Percentiles rank a stretch among this genome's conserved stretches.
phyloP scores from a whole-genome alignment of 345 rosid species.

The Triadica sebifera region DNA sequence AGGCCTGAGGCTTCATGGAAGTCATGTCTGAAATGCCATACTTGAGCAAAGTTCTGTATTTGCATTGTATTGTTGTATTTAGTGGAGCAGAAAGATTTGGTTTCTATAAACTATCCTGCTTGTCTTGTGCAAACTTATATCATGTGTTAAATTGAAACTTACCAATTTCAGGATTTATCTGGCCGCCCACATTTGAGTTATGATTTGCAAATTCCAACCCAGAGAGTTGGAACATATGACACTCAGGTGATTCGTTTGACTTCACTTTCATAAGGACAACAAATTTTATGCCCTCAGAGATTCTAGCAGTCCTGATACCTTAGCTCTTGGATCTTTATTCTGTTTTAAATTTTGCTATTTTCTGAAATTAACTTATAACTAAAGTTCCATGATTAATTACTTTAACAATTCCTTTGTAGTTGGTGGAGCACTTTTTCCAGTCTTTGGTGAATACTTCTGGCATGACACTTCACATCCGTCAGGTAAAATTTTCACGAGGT shows the following conservation, averaged over 20 bases:
- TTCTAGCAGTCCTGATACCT: not conserved
- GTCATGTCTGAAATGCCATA: not conserved
- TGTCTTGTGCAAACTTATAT: not conserved
- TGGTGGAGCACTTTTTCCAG: slow-evolving; percentile 94
- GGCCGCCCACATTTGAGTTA: slow-evolving; percentile 77
- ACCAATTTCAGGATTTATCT: slow-evolving; percentile 66
- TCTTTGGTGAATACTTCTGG: slow-evolving; percentile 91
- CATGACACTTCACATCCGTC: slow-evolving; percentile 93
- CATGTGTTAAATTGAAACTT: slow-evolving; percentile 9
- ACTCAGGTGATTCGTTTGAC: slow-evolving; percentile 56
- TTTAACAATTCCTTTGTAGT: slow-evolving; percentile 37
- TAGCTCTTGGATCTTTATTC: not conserved
- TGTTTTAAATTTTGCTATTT: not conserved
- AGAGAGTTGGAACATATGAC: slow-evolving; percentile 83
- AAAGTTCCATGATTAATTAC: slow-evolving; percentile 3
- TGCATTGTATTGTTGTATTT: not conserved
- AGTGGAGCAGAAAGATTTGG: not conserved
- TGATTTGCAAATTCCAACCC: slow-evolving; percentile 72
- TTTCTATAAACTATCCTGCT: not conserved
- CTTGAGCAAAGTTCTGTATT: not conserved
- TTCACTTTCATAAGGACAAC: slow-evolving; percentile 7
- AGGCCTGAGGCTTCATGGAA: not conserved
- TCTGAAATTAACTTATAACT: not conserved
- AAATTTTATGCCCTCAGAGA: not conserved
- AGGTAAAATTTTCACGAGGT: slow-evolving; percentile 41